phyloP scores from a whole-genome alignment of 2,329 filamentous ascomycete genomes.

The Onygena corvina region DNA sequence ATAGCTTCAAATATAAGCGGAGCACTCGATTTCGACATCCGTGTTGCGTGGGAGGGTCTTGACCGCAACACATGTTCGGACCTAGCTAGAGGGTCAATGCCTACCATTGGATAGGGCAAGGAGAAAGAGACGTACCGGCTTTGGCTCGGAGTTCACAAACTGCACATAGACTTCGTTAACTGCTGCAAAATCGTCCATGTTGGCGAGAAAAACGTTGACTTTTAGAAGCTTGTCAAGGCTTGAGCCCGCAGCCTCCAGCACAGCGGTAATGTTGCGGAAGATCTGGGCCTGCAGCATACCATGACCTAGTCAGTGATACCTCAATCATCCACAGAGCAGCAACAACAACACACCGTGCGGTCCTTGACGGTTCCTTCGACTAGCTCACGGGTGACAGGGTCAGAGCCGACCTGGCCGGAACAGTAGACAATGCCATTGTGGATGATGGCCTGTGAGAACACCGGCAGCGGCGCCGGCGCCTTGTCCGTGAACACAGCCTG shows the following conservation, averaged over 20 bases:
- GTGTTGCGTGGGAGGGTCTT: constrained; percentile 12
- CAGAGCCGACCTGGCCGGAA: constrained; percentile 50
- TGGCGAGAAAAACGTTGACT: constrained; percentile 54
- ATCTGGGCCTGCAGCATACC: constrained; percentile 31
- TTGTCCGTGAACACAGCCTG: constrained; percentile 7
- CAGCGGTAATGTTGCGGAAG: constrained; percentile 46
- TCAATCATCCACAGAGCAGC: background rate
- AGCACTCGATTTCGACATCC: constrained; percentile 15
- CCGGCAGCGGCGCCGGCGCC: constrained; percentile 24
- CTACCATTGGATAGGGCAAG: background rate
- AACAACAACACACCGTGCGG: constrained; percentile 7
- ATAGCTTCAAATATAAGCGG: constrained; percentile 8
- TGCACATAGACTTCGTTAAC: constrained; percentile 80
- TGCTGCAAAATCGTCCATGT: constrained; percentile 55
- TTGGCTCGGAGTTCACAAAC: constrained; percentile 27
- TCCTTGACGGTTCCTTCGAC: constrained; percentile 38
- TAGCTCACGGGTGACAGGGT: constrained; percentile 42
- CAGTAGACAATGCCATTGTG: constrained; percentile 59
- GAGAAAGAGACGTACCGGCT: constrained; percentile 4
- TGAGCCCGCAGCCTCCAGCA: constrained; percentile 50
- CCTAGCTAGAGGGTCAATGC: constrained; percentile 4
- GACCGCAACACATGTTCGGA: constrained; percentile 14
- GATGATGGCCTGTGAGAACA: constrained; percentile 50
- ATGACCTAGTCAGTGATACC: background rate
- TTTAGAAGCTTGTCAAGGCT: constrained; percentile 51